phyloP scores from a whole-genome alignment of 805 yeast species.

The Spathaspora sp. region DNA sequence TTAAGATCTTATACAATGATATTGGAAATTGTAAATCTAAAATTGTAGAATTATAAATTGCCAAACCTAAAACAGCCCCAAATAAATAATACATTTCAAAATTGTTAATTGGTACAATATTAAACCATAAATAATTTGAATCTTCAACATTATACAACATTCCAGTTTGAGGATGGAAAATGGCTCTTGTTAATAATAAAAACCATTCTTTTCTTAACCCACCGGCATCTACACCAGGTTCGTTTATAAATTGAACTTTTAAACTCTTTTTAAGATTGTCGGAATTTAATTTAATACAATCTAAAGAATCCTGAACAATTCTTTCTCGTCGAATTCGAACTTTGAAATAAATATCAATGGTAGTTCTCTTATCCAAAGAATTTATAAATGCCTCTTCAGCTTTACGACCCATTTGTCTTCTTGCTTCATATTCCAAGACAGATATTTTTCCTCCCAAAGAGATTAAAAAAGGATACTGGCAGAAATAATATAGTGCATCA shows the following conservation, averaged over 20 bases:
- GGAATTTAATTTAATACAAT: constrained; percentile 52
- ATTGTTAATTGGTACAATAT: constrained; percentile 41
- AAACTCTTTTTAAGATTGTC: constrained; percentile 69
- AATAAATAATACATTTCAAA: constrained; percentile 65
- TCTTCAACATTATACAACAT: constrained; percentile 65
- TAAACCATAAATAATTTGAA: constrained; percentile 76
- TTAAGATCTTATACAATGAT: constrained; percentile 71
- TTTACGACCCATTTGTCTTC: constrained; percentile 74
- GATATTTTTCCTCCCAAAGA: constrained; percentile 80
- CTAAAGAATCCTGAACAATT: constrained; percentile 72
- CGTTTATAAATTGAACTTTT: constrained; percentile 76
- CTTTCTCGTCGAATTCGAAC: constrained; percentile 64
- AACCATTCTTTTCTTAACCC: constrained; percentile 96
- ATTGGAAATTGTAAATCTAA: constrained; percentile 75
- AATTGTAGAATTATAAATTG: constrained; percentile 86
- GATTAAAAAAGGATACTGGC: constrained; percentile 80
- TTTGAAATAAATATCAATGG: constrained; percentile 64
- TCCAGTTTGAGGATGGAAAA: constrained; percentile 67
- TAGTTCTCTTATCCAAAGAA: constrained; percentile 59
- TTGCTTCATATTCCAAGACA: constrained; percentile 78
- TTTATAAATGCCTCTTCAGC: constrained; percentile 87
- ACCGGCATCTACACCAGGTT: constrained; percentile 95
- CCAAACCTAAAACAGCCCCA: constrained; percentile 86
- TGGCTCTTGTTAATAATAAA: constrained; percentile 60
- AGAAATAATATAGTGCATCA: constrained; percentile 51